Evolutionary conservation across 2,329 filamentous ascomycete genomes (phyloP), one percentile per base, ranked within the genome.

Genomic region (Cercospora brassicicola): DNA sequence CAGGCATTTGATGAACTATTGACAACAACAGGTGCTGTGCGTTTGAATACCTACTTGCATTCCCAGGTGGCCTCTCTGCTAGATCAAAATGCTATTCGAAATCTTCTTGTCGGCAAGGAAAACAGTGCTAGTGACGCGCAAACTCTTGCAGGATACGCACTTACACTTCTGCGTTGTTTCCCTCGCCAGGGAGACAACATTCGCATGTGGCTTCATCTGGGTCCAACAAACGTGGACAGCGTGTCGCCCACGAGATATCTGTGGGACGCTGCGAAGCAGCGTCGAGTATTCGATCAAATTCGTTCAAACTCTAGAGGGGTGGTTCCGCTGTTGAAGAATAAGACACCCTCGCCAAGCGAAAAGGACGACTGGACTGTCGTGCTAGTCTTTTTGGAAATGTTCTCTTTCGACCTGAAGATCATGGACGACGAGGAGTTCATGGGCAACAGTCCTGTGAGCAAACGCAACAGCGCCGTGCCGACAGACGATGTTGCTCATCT

Each of bases 371-470:
- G 95, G 95, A 89, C 91, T 18, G 89, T 95, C 0, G 88, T 97
- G 51, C 83, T 98, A 0, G 85, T 99, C 0, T 98, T 99, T 76
- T 85, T 99, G 5, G 95, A 99, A 75, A 86, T 99, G 0, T 99
- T 97, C 77, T 93, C 91, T 2, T 98, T 98, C 77, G 88, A 97
- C 2, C 83, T 98, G 11, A 91, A 95, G 73, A 88, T 98, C 36
- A 96, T 94, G 78, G 95, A 99, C 73, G 95, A 99, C 71, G 94
- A 98, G 72, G 95, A 99, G 74, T 99, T 99, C 77, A 75, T 79
- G 59, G 81, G 78, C 30, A 81, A 78, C 26, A 67, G 66, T 26
- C 67, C 69, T 7, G 71, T 71, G 18, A 71, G 70, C 15, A 73
- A 82, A 74, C 82, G 83, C 64, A 85, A 87, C 70, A 89, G 92